Evolutionary conservation across 148 eudicot genomes (phyloP), one percentile per base, ranked within the genome.

Genomic region (Rhododendron kiyosumense): DNA sequence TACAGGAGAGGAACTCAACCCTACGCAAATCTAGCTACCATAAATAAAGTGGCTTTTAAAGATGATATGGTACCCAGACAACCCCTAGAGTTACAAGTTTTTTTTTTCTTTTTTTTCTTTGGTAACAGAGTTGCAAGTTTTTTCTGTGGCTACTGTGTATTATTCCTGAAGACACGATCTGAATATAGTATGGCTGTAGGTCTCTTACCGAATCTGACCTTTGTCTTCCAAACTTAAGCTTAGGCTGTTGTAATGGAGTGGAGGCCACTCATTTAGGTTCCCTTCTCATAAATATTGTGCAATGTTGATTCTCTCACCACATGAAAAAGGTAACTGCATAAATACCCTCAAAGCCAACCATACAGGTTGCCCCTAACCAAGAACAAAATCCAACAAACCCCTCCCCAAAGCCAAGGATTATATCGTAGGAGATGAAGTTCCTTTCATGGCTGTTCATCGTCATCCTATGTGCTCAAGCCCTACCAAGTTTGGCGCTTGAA

Each of bases 381-480:
- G 30, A 41, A 24, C 7, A 41, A 18, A 17, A 57, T 57, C 24
- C 63, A 22, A 59, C 59, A 10, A 43, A 5, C 3, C 52, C 18
- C 28, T 45, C 17, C 34, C 46, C 10, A 46, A 15, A 5, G 9
- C 69, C 24, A 34, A 18, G 15, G 1, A 20, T 41, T 2, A 17
- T 1, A 30, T 8, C 51, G 22, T 73, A 20, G 80, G 17, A 73
- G 41, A 74, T 49, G 63, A 73, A 34, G 24, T 51, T 84, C 36
- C 79, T 73, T 32, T 65, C 43, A 34, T 84, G 85, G 48, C 80
- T 84, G n/a, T 73, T 86, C 63, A 73, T 86, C 81, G 28, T 75
- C 84, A 73, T 75, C 71, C 59, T 82, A 73, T 82, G 71, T 82
- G 69, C 52, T 73, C 81, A 81, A 34, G 81, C 48, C 75, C 71